Conservation (phyloP, 2,329 filamentous ascomycete genomes). For the Trichoderma harzianum region DNA sequence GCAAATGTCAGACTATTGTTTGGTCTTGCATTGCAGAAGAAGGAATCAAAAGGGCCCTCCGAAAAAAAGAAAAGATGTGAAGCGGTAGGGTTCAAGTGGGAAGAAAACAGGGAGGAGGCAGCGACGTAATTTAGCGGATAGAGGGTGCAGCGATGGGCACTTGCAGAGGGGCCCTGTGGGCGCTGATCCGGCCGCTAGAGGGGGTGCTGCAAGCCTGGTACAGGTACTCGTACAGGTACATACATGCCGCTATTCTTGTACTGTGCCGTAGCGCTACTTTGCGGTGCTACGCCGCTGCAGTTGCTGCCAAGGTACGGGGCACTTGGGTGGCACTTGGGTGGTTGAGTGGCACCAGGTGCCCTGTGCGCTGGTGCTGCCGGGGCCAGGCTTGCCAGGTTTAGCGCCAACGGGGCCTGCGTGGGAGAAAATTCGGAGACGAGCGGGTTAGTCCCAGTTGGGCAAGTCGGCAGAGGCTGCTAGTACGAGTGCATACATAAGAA, state of each 20-base stretch:
- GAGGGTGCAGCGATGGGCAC: conserved; percentile 6
- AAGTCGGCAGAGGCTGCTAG: conserved; percentile 9
- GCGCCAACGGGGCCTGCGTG: conserved; percentile 1
- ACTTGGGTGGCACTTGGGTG: background rate
- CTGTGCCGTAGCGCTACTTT: background rate
- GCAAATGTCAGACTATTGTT: background rate
- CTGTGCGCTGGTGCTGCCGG: conserved; percentile 12
- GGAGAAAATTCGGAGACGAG: conserved; percentile 10
- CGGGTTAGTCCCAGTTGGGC: conserved; percentile 8
- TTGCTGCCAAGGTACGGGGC: background rate
- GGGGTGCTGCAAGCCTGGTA: background rate
- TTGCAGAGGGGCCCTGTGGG: conserved; percentile 13
- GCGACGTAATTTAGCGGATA: conserved; percentile 16
- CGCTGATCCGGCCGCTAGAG: conserved; percentile 13
- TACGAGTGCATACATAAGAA: background rate
- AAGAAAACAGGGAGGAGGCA: conserved; percentile 4
- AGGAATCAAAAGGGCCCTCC: background rate
- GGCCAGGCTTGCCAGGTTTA: conserved; percentile 8
- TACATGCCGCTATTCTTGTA: background rate
- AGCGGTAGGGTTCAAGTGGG: background rate
- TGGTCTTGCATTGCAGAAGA: background rate
- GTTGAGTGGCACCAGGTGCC: background rate
- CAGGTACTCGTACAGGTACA: conserved; percentile 8
- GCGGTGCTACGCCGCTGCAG: background rate
- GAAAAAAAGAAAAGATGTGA: background rate